These are phyloP conservation scores for Paecilomyces sp. DNA, from an alignment of 2,329 filamentous ascomycete species.

Conservation along the genomic window DNA sequence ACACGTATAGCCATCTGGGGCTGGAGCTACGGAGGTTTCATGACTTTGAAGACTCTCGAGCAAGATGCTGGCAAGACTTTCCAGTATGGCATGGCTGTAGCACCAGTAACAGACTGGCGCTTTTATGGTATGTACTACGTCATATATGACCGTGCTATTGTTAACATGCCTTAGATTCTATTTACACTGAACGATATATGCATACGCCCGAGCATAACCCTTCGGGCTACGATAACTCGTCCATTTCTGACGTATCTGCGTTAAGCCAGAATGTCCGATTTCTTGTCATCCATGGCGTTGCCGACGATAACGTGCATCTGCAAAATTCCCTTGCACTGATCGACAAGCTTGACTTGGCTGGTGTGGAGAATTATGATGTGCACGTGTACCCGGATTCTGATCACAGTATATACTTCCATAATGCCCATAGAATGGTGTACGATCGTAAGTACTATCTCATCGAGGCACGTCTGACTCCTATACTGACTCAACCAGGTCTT, in stretches of 20 bases:
- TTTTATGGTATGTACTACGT: slow-evolving; percentile 59
- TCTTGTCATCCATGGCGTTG: slow-evolving; percentile 91
- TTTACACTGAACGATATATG: slow-evolving; percentile 68
- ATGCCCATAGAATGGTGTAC: slow-evolving; percentile 84
- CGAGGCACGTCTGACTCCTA: not conserved
- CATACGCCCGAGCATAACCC: slow-evolving; percentile 79
- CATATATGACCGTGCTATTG: not conserved
- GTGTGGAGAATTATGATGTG: slow-evolving; percentile 89
- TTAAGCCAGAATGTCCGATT: slow-evolving; percentile 75
- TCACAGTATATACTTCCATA: slow-evolving; percentile 91
- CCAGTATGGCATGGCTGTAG: slow-evolving; percentile 95
- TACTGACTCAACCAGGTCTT: slow-evolving; percentile 21
- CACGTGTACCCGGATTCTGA: slow-evolving; percentile 96
- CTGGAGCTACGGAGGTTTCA: slow-evolving; percentile 96
- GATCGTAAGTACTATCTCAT: slow-evolving; percentile 60
- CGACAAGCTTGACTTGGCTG: slow-evolving; percentile 74
- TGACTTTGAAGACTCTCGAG: slow-evolving; percentile 90
- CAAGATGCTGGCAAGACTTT: slow-evolving; percentile 83
- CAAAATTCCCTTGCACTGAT: slow-evolving; percentile 86
- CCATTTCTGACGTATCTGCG: slow-evolving; percentile 66
- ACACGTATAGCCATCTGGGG: slow-evolving; percentile 90
- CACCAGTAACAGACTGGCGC: slow-evolving; percentile 96
- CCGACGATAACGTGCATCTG: slow-evolving; percentile 95
- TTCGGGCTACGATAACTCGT: slow-evolving; percentile 66
- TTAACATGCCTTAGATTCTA: slow-evolving; percentile 18